Conservation (phyloP, 106 monocot species). For the Cymbidium sinense region DNA sequence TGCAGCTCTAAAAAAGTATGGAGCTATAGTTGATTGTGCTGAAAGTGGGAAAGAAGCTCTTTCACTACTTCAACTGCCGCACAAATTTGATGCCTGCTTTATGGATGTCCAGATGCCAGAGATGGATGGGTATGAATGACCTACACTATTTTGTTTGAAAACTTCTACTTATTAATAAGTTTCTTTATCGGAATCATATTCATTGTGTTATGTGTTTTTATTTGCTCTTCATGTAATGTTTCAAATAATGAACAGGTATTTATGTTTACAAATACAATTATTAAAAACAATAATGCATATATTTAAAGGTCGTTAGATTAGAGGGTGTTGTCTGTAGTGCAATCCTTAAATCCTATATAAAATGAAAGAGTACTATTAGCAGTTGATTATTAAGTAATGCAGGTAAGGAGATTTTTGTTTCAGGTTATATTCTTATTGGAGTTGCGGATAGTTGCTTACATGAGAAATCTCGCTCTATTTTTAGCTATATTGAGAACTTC, state of each 20-base stretch:
- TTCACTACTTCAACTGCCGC: conserved; percentile 61
- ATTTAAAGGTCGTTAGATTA: too few species aligned
- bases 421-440: too few species aligned
- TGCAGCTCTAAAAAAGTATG: conserved; percentile 77
- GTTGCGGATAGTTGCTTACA: too few species aligned
- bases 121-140: conserved; percentile 98
- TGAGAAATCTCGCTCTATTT: too few species aligned
- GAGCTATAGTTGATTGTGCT: conserved; percentile 77
- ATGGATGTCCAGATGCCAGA: conserved; percentile 99
- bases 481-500: too few species aligned
- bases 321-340: too few species aligned
- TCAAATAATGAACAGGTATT: background rate
- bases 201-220: too few species aligned
- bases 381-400: too few species aligned
- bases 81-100: conserved; percentile 89
- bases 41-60: conserved; percentile 94
- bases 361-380: too few species aligned
- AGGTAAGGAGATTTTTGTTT: too few species aligned
- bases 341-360: too few species aligned
- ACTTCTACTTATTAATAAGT: background rate
- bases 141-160: too few species aligned
- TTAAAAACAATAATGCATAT: background rate
- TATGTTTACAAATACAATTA: background rate
- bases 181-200: background rate
- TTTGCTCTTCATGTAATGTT: background rate